Percentiles rank a stretch among this genome's conserved stretches.
Conservation (phyloP, 192 early-diverging fungal genomes). For the Radiomyces spectabilis region DNA sequence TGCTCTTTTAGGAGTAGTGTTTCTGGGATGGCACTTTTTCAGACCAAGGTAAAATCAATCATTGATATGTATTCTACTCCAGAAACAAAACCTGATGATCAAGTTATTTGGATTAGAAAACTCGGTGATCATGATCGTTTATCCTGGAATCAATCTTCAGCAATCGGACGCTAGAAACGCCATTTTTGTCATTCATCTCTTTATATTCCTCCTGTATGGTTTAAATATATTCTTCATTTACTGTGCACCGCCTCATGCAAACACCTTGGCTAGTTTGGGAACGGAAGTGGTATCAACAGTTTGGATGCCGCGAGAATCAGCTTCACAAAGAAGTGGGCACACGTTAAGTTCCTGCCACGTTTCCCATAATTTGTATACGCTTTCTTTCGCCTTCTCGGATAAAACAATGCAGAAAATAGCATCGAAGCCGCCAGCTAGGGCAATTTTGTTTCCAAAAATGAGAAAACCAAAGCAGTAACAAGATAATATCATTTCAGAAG, state of each 20-base stretch:
- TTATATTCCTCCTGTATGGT: too few species aligned
- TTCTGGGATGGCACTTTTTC: slow-evolving; percentile 85
- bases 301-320: slow-evolving; percentile 51
- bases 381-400: slow-evolving; percentile 35
- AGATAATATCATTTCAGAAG: neutral
- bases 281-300: slow-evolving; percentile 24
- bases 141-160: slow-evolving; percentile 68
- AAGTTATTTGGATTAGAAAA: slow-evolving; percentile 45
- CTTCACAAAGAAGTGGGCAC: slow-evolving; percentile 68
- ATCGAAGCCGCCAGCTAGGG: slow-evolving; percentile 88
- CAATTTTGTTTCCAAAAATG: neutral
- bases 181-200: too few species aligned
- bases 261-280: slow-evolving; percentile 3
- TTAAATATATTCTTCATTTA: too few species aligned
- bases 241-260: too few species aligned
- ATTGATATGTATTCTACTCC: neutral
- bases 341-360: slow-evolving; percentile 74
- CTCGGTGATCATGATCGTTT: slow-evolving; percentile 95
- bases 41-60: slow-evolving; percentile 64
- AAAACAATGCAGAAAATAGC: slow-evolving; percentile 89
- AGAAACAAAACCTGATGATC: neutral
- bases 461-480: neutral
- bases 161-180: neutral
- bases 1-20: slow-evolving; percentile 80
- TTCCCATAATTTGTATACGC: slow-evolving; percentile 56